A percentile compares a stretch with the other conserved stretches of the same genome.
phyloP scores from a whole-genome alignment of 306 rosid genomes.

The Crataegus laevigata region DNA sequence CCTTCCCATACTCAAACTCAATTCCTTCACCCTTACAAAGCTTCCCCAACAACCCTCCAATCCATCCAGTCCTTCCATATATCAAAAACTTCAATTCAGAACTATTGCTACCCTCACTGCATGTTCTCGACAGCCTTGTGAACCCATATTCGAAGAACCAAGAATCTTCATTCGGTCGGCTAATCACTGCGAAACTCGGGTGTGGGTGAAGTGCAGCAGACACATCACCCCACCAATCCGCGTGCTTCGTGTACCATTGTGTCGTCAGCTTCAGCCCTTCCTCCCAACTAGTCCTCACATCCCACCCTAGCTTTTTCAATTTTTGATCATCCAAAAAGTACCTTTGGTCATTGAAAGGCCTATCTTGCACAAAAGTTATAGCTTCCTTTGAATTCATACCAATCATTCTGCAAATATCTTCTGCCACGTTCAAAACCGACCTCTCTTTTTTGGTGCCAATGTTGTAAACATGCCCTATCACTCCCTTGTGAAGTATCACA shows the following conservation, averaged over 20 bases:
- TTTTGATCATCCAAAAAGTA: constrained; percentile 72
- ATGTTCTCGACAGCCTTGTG: constrained; percentile 40
- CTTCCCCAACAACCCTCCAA: constrained; percentile 58
- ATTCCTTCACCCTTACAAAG: constrained; percentile 47
- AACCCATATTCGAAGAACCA: constrained; percentile 48
- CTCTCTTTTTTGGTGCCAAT: constrained; percentile 64
- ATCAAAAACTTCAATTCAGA: constrained; percentile 46
- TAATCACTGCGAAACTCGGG: constrained; percentile 44
- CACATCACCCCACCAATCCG: constrained; percentile 79
- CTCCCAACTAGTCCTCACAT: constrained; percentile 52
- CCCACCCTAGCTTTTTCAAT: constrained; percentile 63
- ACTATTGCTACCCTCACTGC: constrained; percentile 19
- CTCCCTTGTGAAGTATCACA: constrained; percentile 69
- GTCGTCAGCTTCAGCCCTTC: constrained; percentile 57
- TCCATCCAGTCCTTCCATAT: constrained; percentile 72
- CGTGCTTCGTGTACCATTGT: constrained; percentile 54
- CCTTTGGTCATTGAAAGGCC: constrained; percentile 75
- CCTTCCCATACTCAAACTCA: constrained; percentile 51
- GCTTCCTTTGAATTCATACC: constrained; percentile 31
- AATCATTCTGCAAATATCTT: constrained; percentile 45
- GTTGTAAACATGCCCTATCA: constrained; percentile 54
- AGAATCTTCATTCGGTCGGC: constrained; percentile 40
- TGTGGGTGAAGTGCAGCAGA: constrained; percentile 55
- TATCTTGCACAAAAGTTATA: constrained; percentile 61
- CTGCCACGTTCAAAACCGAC: constrained; percentile 53